Percentiles rank a stretch among this genome's conserved stretches.
These are phyloP conservation scores for Dissoconium aciculare DNA, from an alignment of 2,329 filamentous ascomycete genomes.

Conservation along the genomic window DNA sequence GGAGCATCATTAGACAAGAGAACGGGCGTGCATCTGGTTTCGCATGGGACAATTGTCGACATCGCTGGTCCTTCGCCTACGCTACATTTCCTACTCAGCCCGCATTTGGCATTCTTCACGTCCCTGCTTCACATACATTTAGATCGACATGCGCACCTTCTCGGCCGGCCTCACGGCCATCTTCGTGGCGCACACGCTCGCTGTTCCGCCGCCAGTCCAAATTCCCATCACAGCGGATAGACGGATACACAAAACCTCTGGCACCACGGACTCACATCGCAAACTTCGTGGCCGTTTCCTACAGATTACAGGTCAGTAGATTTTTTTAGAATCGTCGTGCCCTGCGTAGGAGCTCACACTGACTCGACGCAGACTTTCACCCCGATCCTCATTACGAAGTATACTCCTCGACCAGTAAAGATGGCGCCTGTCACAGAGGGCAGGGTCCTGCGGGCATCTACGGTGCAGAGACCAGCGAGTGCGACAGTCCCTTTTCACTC, in stretches of 20 bases:
- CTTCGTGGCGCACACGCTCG: not conserved
- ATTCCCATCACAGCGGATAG: not conserved
- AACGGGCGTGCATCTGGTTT: too few relatives aligned
- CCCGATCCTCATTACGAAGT: slow-evolving; percentile 76
- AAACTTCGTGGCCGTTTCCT: slow-evolving; percentile 54
- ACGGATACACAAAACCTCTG: not conserved
- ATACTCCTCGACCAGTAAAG: slow-evolving; percentile 55
- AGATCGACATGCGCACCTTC: not conserved
- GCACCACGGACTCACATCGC: slow-evolving; percentile 9
- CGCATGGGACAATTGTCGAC: too few relatives aligned
- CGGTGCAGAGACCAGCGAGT: slow-evolving; percentile 74
- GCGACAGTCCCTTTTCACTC: slow-evolving; percentile 68
- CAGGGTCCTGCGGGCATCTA: slow-evolving; percentile 64
- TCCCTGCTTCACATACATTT: too few relatives aligned
- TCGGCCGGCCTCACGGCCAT: not conserved
- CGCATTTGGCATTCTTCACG: too few relatives aligned
- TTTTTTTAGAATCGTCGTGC: not conserved
- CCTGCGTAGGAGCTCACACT: slow-evolving; percentile 2
- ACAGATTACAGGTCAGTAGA: slow-evolving; percentile 64
- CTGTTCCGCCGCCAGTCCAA: not conserved
- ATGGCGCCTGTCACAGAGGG: slow-evolving; percentile 63
- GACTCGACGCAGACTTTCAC: slow-evolving; percentile 56
- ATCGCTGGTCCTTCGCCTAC: too few relatives aligned
- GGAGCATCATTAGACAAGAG: too few relatives aligned
- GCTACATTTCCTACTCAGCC: too few relatives aligned